A percentile compares a stretch with the other conserved stretches of the same genome.
Conservation (phyloP, 306 rosid genomes). For the Citrullus mucosospermus region DNA sequence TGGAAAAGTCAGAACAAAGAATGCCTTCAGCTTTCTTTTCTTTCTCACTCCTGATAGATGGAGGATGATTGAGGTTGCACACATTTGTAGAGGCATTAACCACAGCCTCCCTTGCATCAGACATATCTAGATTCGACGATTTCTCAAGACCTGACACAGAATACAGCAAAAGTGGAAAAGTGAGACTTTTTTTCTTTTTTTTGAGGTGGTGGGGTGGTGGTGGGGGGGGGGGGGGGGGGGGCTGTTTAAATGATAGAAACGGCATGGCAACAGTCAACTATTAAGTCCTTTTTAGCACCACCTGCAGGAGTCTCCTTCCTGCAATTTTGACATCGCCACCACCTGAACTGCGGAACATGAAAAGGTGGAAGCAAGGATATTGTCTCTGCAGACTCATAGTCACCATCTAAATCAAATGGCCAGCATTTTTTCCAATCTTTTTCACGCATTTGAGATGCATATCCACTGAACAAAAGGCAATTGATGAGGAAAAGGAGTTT, state of each 20-base stretch:
- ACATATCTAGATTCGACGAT: conserved; percentile 24
- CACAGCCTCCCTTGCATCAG: conserved; percentile 32
- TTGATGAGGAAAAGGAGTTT: not conserved
- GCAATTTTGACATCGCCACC: conserved; percentile 37
- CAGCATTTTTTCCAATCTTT: conserved; percentile 76
- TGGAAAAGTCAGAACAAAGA: conserved; percentile 4
- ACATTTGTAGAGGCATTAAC: conserved; percentile 22
- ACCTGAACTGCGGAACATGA: conserved; percentile 36
- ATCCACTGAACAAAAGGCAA: conserved; percentile 39
- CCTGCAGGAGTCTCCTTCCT: conserved; percentile 30
- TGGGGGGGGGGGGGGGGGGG: not conserved
- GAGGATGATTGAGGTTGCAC: conserved; percentile 18
- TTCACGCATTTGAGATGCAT: conserved; percentile 61
- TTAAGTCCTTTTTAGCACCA: conserved; percentile 13
- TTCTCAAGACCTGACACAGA: conserved; percentile 16
- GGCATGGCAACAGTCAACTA: not conserved
- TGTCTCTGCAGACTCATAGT: conserved; percentile 25
- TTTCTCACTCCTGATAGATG: conserved; percentile 27
- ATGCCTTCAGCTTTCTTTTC: conserved; percentile 25
- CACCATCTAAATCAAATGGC: conserved; percentile 55
- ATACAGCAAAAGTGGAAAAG: not conserved
- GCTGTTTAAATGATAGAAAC: not conserved
- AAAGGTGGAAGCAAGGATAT: conserved; percentile 38
- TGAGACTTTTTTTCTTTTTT: not conserved
- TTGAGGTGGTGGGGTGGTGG: too few species aligned